Conservation (phyloP, 2,329 filamentous ascomycete species). For the Cercospora citrullina region DNA sequence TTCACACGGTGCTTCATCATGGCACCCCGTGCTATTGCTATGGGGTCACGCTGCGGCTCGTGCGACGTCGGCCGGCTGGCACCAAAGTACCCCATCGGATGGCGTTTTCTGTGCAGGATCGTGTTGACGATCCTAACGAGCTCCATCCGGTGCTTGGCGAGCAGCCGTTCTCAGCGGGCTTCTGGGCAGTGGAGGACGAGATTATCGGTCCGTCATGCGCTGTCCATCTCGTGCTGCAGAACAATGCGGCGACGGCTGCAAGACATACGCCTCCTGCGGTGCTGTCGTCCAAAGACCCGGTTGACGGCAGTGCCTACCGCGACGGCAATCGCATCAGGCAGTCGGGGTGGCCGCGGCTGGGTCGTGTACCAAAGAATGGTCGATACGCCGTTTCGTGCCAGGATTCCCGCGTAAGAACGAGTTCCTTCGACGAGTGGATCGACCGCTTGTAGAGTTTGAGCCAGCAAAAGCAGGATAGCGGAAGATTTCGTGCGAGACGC, state of each 20-base stretch:
- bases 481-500: slow-evolving; percentile 12
- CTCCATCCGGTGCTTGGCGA: background rate
- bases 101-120: slow-evolving; percentile 8
- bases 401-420: slow-evolving; percentile 24
- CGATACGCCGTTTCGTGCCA: slow-evolving; percentile 24
- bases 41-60: slow-evolving; percentile 24
- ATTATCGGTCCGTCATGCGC: slow-evolving; percentile 3
- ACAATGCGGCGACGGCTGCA: slow-evolving; percentile 9
- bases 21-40: slow-evolving; percentile 20
- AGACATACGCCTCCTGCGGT: slow-evolving; percentile 22
- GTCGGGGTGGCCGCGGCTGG: slow-evolving; percentile 12
- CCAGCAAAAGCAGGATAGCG: slow-evolving; percentile 22
- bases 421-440: slow-evolving; percentile 26
- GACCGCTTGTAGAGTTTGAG: slow-evolving; percentile 24
- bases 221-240: background rate
- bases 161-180: background rate
- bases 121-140: slow-evolving; percentile 5
- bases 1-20: slow-evolving; percentile 20
- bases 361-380: background rate
- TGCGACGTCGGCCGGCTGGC: slow-evolving; percentile 22
- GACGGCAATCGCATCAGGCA: background rate
- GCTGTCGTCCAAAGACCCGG: slow-evolving; percentile 20
- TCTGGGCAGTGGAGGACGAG: background rate
- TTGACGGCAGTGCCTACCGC: slow-evolving; percentile 18
- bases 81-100: slow-evolving; percentile 20